These are phyloP conservation scores for Drechslerella stenobrocha DNA, from an alignment of 2,329 filamentous ascomycete genomes.

Conservation along the genomic window DNA sequence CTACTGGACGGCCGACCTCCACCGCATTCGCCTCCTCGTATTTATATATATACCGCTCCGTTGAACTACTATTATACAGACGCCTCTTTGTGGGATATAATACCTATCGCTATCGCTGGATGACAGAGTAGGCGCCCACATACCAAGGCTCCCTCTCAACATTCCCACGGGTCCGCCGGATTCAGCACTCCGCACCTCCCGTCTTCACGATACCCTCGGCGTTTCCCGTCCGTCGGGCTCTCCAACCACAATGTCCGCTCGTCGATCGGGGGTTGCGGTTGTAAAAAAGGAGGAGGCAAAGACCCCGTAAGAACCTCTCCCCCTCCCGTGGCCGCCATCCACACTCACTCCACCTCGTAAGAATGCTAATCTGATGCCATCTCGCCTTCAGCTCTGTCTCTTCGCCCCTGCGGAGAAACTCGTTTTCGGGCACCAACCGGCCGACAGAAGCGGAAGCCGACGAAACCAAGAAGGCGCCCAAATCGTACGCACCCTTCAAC, in stretches of 20 bases:
- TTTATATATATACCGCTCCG: background rate
- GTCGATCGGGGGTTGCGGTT: conserved; percentile 36
- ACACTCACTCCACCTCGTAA: background rate
- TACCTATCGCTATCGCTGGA: conserved; percentile 31
- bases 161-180: conserved; percentile 22
- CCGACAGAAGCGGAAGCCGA: conserved; percentile 18
- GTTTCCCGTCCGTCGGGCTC: conserved; percentile 7
- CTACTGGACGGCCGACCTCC: background rate
- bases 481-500: conserved; percentile 39
- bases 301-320: conserved; percentile 23
- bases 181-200: conserved; percentile 12
- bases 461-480: conserved; percentile 34
- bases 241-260: conserved; percentile 37
- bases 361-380: conserved; percentile 21
- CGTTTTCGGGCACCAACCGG: conserved; percentile 30
- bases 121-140: conserved; percentile 32
- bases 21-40: background rate
- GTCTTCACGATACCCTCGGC: conserved; percentile 5
- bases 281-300: conserved; percentile 44
- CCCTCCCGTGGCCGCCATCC: background rate
- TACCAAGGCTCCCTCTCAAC: conserved; percentile 24
- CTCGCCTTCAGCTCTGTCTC: conserved; percentile 6
- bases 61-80: conserved; percentile 11
- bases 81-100: background rate
- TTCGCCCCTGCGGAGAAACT: conserved; percentile 46